Base-by-base conservation (phyloP, 78 protist species). In the Dictyostelium intermedium region DNA sequence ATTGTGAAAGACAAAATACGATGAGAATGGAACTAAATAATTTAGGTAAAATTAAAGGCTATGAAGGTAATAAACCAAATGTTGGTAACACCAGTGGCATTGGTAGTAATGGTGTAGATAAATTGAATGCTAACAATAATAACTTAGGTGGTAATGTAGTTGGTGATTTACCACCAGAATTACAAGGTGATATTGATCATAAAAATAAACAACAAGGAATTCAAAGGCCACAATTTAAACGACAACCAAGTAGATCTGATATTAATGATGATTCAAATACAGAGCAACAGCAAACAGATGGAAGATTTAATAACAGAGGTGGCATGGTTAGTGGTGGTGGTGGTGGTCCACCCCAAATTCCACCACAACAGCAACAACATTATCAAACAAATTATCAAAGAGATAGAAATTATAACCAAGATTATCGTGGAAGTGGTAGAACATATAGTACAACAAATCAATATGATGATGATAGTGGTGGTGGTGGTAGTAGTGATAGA, bases 1-100 rank as follows among this genome's bases (percentile, higher is more conserved):
- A 97, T 76, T 92, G 97, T 27, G 91, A 92, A 82, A 77, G 91
- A 83, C 98, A 97, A 43, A 85, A 78, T 25, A 86, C 83, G 53
- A 35, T 91, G 60, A 76, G 95, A 77, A 32, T 74, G 14, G 95
- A 91, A 35, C 53, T 82, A n/a, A 23, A 14, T 16, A 91, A 85
- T 66, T 80, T 56, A 10, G 95, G 95, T n/a, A 91, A 91, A 66
- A 91, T 91, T 74, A 91, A 91, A 73, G 83, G 80, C 4, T 85
- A 79, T 66, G 95, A 91, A 66, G 32, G 80, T 18, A 91, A 77
- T 60, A 66, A 66, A 66, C 39, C 39, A 27, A 66, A 30, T 11
- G 16, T 23, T 25, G 73, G 74, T 11, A 25, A 30, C 27, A 27
- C 74, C 1, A 8, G 30, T n/a, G 77, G 70, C 30, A 25, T 7